A percentile compares a stretch with the other conserved stretches of the same genome.
Evolutionary conservation across 768 basidiomycete genomes (phyloP).

Genomic region (Steccherinum ochraceum): DNA sequence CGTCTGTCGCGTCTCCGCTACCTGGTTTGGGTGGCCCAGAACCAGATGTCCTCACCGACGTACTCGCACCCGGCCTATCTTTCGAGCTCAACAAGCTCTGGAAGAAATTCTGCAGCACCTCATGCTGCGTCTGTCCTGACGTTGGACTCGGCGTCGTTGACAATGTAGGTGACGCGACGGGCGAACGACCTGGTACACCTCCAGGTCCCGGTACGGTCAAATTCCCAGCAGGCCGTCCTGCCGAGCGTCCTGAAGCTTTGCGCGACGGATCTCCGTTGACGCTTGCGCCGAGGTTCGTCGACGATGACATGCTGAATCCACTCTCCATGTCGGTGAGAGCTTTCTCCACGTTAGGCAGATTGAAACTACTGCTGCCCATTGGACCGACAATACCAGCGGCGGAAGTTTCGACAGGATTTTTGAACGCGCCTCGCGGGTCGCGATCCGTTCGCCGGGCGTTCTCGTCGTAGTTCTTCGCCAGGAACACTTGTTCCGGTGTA

Average conservation of each 20-base stretch:
- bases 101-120: constrained; percentile 86
- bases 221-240: constrained; percentile 11
- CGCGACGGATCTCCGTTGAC: constrained; percentile 28
- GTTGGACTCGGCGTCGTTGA: constrained; percentile 35
- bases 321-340: constrained; percentile 87
- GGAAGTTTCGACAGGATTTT: constrained; percentile 60
- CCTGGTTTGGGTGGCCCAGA: constrained; percentile 14
- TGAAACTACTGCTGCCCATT: constrained; percentile 81
- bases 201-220: constrained; percentile 16
- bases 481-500: constrained; percentile 85
- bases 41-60: constrained; percentile 6
- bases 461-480: constrained; percentile 86
- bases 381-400: constrained; percentile 87
- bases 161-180: constrained; percentile 24
- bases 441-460: constrained; percentile 86
- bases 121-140: constrained; percentile 66
- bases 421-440: constrained; percentile 85
- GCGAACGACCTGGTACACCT: constrained; percentile 11
- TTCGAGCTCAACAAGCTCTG: constrained; percentile 70
- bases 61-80: constrained; percentile 40
- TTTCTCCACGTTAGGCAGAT: constrained; percentile 80
- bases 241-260: constrained; percentile 16
- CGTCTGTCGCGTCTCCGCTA: background rate
- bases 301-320: constrained; percentile 30
- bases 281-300: constrained; percentile 23